Evolutionary conservation across 352 stramenopile species (phyloP).

Genomic region (Phytopythium oedochilum): DNA sequence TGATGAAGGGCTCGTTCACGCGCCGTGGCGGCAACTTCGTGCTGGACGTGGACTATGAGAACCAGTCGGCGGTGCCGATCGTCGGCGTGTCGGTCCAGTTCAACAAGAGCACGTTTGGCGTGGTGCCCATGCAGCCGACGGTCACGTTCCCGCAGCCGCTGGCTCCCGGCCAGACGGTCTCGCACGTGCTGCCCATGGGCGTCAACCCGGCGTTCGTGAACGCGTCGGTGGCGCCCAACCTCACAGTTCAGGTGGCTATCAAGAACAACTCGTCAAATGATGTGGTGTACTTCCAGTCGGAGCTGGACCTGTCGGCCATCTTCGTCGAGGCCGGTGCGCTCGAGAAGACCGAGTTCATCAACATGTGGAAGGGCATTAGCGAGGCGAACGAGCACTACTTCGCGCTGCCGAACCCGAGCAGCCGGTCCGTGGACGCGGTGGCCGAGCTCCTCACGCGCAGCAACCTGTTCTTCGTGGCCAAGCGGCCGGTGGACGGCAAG

Average conservation of each 20-base stretch:
- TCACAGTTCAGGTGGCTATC: constrained; percentile 94
- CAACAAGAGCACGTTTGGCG: constrained; percentile 97
- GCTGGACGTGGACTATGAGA: constrained; percentile 81
- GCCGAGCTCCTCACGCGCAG: constrained; percentile 80
- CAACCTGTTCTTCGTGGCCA: constrained; percentile 95
- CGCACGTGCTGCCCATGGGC: constrained; percentile 71
- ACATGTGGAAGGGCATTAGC: constrained; percentile 94
- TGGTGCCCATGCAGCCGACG: constrained; percentile 91
- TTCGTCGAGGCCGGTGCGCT: constrained; percentile 86
- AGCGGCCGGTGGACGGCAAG: constrained; percentile 91
- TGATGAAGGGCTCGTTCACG: constrained; percentile 81
- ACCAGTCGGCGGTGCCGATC: constrained; percentile 88
- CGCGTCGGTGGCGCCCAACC: constrained; percentile 57
- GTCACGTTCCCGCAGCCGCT: constrained; percentile 74
- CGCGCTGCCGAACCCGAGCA: constrained; percentile 64
- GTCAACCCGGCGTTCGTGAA: constrained; percentile 81
- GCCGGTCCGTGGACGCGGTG: constrained; percentile 79
- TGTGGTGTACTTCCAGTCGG: constrained; percentile 96
- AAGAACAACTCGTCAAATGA: constrained; percentile 95
- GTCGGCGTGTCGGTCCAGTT: constrained; percentile 93
- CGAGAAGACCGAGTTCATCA: constrained; percentile 93
- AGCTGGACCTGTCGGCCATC: constrained; percentile 88
- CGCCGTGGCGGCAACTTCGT: constrained; percentile 59
- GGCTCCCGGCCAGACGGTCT: constrained; percentile 65
- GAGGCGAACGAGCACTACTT: constrained; percentile 95